Conservation (phyloP, 2,329 filamentous ascomycete species). For the Aureobasidium sp. region DNA sequence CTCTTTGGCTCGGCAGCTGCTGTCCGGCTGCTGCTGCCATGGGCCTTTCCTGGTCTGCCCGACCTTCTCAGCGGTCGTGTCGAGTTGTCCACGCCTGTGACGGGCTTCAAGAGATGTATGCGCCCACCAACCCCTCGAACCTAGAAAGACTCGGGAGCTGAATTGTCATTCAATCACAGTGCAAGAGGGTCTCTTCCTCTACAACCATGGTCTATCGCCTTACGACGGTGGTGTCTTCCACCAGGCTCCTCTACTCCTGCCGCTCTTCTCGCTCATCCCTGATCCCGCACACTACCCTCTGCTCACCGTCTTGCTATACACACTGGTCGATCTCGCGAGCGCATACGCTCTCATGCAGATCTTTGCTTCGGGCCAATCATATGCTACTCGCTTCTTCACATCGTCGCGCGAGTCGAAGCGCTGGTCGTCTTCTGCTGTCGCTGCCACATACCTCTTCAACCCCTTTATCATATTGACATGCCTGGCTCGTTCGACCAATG, state of each 20-base stretch:
- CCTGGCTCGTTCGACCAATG: slow-evolving; percentile 77
- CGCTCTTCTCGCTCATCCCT: slow-evolving; percentile 84
- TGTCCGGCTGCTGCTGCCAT: slow-evolving; percentile 72
- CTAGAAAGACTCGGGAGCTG: background rate
- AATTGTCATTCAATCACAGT: slow-evolving; percentile 40
- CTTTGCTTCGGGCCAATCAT: slow-evolving; percentile 72
- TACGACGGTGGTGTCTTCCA: slow-evolving; percentile 88
- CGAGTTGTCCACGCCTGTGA: slow-evolving; percentile 93
- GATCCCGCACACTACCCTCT: slow-evolving; percentile 55
- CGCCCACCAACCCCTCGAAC: slow-evolving; percentile 14
- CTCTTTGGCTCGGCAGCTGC: slow-evolving; percentile 71
- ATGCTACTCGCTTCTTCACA: slow-evolving; percentile 66
- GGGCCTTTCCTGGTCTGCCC: slow-evolving; percentile 74
- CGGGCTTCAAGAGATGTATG: slow-evolving; percentile 94
- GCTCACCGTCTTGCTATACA: slow-evolving; percentile 74
- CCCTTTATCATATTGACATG: slow-evolving; percentile 90
- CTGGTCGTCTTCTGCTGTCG: slow-evolving; percentile 69
- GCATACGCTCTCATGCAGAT: slow-evolving; percentile 73
- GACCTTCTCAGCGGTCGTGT: slow-evolving; percentile 83
- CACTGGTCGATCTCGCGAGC: slow-evolving; percentile 70
- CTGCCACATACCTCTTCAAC: slow-evolving; percentile 87
- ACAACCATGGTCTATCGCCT: slow-evolving; percentile 91
- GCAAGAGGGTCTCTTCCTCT: slow-evolving; percentile 93
- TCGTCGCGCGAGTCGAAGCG: slow-evolving; percentile 68
- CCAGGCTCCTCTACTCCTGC: slow-evolving; percentile 79